Evolutionary conservation across 2,329 filamentous ascomycete genomes (phyloP).

Genomic region (Bipolaris cookei): DNA sequence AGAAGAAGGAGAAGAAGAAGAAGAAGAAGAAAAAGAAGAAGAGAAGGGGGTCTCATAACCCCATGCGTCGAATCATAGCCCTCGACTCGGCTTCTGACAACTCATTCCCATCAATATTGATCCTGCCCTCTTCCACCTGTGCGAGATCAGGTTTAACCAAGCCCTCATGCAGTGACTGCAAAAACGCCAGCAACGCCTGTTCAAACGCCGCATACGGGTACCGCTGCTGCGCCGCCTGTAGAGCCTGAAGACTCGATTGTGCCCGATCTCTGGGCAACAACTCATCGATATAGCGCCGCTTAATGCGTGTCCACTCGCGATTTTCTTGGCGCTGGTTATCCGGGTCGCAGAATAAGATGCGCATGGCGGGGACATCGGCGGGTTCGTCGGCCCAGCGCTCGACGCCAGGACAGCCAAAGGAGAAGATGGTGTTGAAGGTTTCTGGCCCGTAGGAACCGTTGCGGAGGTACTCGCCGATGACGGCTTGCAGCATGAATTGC

Average conservation of each 20-base stretch:
- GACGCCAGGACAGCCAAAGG: slow-evolving; percentile 51
- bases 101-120: slow-evolving; percentile 42
- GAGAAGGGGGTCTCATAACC: slow-evolving; percentile 24
- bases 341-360: slow-evolving; percentile 45
- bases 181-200: slow-evolving; percentile 48
- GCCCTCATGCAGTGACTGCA: slow-evolving; percentile 52
- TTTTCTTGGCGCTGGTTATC: slow-evolving; percentile 35
- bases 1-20: slow-evolving; percentile 4
- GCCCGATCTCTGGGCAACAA: slow-evolving; percentile 16
- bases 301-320: slow-evolving; percentile 48
- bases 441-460: slow-evolving; percentile 48
- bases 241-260: slow-evolving; percentile 25
- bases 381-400: slow-evolving; percentile 31
- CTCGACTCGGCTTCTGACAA: slow-evolving; percentile 39
- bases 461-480: slow-evolving; percentile 56
- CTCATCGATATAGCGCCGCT: slow-evolving; percentile 42
- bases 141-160: slow-evolving; percentile 57
- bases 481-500: slow-evolving; percentile 59
- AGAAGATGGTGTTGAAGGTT: slow-evolving; percentile 53
- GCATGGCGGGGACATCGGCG: slow-evolving; percentile 41
- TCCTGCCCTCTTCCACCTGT: slow-evolving; percentile 59
- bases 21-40: not conserved
- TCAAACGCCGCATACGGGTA: slow-evolving; percentile 51
- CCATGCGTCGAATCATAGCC: slow-evolving; percentile 44
- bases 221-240: slow-evolving; percentile 37